Conservation (phyloP, 2,329 filamentous ascomycete genomes). For the Mycogone perniciosa region DNA sequence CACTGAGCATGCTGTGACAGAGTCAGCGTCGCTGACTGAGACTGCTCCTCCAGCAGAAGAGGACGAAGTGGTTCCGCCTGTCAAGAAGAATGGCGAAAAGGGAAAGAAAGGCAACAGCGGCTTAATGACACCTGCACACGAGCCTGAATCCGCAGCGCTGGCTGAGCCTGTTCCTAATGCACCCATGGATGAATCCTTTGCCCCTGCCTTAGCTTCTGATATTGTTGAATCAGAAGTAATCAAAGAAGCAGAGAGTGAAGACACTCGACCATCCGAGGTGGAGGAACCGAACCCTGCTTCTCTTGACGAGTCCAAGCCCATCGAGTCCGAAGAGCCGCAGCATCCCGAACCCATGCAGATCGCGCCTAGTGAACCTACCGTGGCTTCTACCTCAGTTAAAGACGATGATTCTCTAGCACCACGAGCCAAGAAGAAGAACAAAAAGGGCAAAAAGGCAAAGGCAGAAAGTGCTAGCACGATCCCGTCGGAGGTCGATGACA, state of each 20-base stretch:
- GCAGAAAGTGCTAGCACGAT: not conserved
- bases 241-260: not conserved
- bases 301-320: not conserved
- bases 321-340: not conserved
- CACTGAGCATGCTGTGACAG: not conserved
- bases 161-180: not conserved
- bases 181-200: not conserved
- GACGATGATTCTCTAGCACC: conserved; percentile 23
- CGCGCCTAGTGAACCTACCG: not conserved
- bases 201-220: not conserved
- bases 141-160: not conserved
- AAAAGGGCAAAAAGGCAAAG: conserved; percentile 26
- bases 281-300: not conserved
- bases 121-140: conserved; percentile 2
- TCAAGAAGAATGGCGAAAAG: conserved; percentile 33
- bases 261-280: not conserved
- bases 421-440: conserved; percentile 38
- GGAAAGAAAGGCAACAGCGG: conserved; percentile 23
- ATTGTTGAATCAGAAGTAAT: not conserved
- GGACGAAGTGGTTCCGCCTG: conserved; percentile 15
- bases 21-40: not conserved
- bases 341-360: not conserved
- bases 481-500: too few species aligned
- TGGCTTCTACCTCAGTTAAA: not conserved
- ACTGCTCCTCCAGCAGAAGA: conserved; percentile 8